Evolutionary conservation across 2,329 filamentous ascomycete genomes (phyloP).

Genomic region (Phoma sp.): DNA sequence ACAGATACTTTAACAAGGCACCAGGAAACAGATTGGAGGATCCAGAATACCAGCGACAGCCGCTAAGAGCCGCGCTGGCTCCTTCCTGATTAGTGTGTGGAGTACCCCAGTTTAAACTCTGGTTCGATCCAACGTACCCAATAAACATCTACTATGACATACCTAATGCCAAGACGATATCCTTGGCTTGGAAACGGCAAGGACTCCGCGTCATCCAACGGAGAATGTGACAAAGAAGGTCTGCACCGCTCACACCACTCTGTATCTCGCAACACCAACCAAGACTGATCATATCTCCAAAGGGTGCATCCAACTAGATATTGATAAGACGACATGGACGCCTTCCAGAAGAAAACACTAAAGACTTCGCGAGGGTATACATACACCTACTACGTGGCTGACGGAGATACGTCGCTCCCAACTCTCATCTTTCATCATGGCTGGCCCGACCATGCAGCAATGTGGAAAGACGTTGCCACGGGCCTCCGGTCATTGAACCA

Average conservation of each 20-base stretch:
- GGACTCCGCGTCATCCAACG: slow-evolving; percentile 1
- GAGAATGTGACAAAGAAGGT: neutral
- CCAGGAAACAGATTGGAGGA: too few species aligned
- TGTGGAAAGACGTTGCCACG: slow-evolving; percentile 54
- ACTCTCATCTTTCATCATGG: slow-evolving; percentile 55
- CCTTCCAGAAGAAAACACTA: slow-evolving; percentile 35
- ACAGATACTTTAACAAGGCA: too few species aligned
- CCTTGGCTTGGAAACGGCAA: neutral
- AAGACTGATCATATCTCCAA: neutral
- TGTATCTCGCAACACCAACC: neutral
- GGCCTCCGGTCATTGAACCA: slow-evolving; percentile 50
- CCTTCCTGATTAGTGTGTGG: neutral
- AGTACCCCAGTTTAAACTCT: neutral
- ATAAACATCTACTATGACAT: slow-evolving; percentile 12
- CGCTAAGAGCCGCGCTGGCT: too few species aligned
- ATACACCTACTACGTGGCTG: slow-evolving; percentile 37
- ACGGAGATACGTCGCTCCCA: slow-evolving; percentile 28
- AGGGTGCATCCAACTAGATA: neutral
- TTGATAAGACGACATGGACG: slow-evolving; percentile 27
- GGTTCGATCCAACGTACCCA: neutral
- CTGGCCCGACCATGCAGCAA: slow-evolving; percentile 55
- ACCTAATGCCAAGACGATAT: neutral
- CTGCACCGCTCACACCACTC: neutral
- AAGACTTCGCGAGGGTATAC: slow-evolving; percentile 35
- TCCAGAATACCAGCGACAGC: too few species aligned